Base-by-base conservation (phyloP, 2,329 filamentous ascomycete species). In the Sphaerulina vaccinii region DNA sequence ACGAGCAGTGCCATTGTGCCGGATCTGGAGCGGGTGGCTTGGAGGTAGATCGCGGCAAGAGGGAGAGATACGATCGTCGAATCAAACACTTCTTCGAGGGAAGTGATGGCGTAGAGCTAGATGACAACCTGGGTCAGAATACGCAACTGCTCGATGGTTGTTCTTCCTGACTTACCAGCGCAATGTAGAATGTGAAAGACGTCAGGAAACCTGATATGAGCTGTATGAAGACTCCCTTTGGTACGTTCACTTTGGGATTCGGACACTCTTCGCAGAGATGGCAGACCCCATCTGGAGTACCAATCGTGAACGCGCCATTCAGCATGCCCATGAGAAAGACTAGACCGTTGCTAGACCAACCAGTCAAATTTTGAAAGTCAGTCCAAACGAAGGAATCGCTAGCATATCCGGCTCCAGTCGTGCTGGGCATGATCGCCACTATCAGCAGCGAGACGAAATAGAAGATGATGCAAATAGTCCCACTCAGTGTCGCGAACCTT, bases 251-350 rank as follows among this genome's bases (percentile, higher is more conserved):
- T 42, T 70, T 69, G 0, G 78, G 76, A 36, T 62, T 58, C 0
- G 68, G 82, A 35, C 86, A 84, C 65, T 87, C 84, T 65, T 87
- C 84, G 0, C 82, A 79, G 35, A 86, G 65, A 63, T 87, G 85
- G 1, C 80, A 80, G 1, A 80, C 78, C 18, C 79, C 78, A 59
- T 87, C 84, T 0, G 82, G 79, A 0, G 81, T 80, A 2, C 84
- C 85, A 4, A 87, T 79, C 24, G 80, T 78, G 62, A 81, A 87
- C 0, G 62, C 84, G 16, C 83, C 84, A 59, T 87, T 87, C 21
- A 86, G 73, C 60, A 85, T 82, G 11, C 83, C 82, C 5, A 79
- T 70, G 13, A 85, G 65, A 54, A 86, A 86, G 1, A 82, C 81
- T 10, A 85, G 77, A 10, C 81, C 82, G 36, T 79, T 73, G 56